A percentile compares a stretch with the other conserved stretches of the same genome.
Conservation (phyloP, 192 early-diverging fungal species). For the Lobosporangium transversale region DNA sequence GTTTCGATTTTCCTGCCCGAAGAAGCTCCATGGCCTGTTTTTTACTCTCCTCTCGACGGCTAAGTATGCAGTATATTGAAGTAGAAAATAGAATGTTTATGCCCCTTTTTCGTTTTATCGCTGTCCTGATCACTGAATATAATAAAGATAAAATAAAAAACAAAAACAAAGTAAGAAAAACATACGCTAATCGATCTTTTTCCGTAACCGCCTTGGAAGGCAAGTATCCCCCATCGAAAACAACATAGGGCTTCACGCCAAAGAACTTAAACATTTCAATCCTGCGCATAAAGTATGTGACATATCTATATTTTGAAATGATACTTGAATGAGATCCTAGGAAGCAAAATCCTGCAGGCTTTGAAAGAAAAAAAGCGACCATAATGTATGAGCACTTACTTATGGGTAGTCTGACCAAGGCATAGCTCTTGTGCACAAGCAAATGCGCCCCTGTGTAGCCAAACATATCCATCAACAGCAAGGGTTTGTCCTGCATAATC, state of each 20-base stretch:
- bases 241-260: slow-evolving; percentile 82
- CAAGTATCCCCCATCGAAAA: slow-evolving; percentile 94
- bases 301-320: slow-evolving; percentile 67
- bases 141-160: neutral
- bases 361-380: neutral
- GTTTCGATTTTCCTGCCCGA: slow-evolving; percentile 61
- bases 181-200: slow-evolving; percentile 65
- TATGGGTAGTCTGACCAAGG: slow-evolving; percentile 71
- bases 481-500: slow-evolving; percentile 78
- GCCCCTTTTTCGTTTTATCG: too few relatives aligned
- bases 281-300: slow-evolving; percentile 82
- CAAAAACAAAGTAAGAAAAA: neutral
- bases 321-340: neutral
- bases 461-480: slow-evolving; percentile 94
- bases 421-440: slow-evolving; percentile 86
- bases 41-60: slow-evolving; percentile 67
- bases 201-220: slow-evolving; percentile 88
- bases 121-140: too few relatives aligned
- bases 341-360: neutral
- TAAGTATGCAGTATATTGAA: slow-evolving; percentile 39
- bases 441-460: slow-evolving; percentile 93
- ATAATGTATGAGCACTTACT: slow-evolving; percentile 50
- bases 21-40: slow-evolving; percentile 66
- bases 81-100: too few relatives aligned
- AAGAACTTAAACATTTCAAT: slow-evolving; percentile 78